Evolutionary conservation across 371 early-diverging fungal species (phyloP).

Genomic region (Zychaea mexicana): DNA sequence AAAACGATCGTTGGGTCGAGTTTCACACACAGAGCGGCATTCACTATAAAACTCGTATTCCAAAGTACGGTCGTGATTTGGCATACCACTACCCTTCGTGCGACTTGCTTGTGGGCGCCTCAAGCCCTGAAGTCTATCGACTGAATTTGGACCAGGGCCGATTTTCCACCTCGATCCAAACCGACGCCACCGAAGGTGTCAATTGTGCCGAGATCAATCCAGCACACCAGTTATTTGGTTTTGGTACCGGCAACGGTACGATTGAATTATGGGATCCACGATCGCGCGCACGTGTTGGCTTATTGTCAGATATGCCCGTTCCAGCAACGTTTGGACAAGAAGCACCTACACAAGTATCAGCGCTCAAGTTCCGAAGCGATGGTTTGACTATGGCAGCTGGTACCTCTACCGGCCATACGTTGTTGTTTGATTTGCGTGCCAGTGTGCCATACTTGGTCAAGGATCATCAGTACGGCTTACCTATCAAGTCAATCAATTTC

Average conservation of each 20-base stretch:
- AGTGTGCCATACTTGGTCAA: constrained; percentile 82
- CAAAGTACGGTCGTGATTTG: constrained; percentile 94
- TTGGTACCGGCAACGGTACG: constrained; percentile 86
- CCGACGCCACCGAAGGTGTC: constrained; percentile 75
- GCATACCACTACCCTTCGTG: constrained; percentile 92
- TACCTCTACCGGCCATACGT: constrained; percentile 87
- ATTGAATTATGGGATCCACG: constrained; percentile 97
- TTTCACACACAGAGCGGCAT: constrained; percentile 97
- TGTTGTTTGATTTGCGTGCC: constrained; percentile 94
- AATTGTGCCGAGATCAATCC: constrained; percentile 87
- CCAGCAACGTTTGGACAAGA: constrained; percentile 51
- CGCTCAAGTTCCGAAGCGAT: constrained; percentile 82
- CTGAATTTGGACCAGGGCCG: constrained; percentile 96
- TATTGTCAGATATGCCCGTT: constrained; percentile 55
- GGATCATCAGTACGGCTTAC: constrained; percentile 97
- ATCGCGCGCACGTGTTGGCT: constrained; percentile 74
- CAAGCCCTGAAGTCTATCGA: constrained; percentile 86
- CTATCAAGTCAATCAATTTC: constrained; percentile 90
- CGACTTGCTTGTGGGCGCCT: constrained; percentile 88
- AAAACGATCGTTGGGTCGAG: constrained; percentile 94
- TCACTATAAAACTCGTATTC: constrained; percentile 95
- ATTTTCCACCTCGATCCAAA: constrained; percentile 84
- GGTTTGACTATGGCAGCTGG: constrained; percentile 93
- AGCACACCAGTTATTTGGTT: constrained; percentile 90
- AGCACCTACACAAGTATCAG: constrained; percentile 57